Evolutionary conservation across 495 filamentous ascomycete genomes (phyloP).

Genomic region (Hypoxylon cercidicola): DNA sequence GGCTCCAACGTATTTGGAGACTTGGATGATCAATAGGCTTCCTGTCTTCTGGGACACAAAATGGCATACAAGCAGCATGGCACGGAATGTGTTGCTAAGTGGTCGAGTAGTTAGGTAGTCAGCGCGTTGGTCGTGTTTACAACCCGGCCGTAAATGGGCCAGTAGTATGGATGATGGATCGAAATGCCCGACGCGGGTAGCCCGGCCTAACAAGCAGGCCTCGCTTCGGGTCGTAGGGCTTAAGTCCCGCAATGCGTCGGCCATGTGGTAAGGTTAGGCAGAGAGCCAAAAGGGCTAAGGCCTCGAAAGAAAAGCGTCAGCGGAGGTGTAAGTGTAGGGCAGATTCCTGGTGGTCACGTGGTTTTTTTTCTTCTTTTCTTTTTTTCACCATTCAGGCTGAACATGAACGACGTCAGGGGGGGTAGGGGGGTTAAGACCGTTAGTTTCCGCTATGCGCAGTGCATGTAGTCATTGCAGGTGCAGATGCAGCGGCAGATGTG

Average conservation of each 20-base stretch:
- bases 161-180: constrained; percentile 19
- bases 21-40: constrained; percentile 6
- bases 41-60: constrained; percentile 4
- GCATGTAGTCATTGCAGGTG: constrained; percentile 1
- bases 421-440: background rate
- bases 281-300: constrained; percentile 30
- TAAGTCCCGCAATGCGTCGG: constrained; percentile 35
- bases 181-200: constrained; percentile 28
- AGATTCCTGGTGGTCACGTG: constrained; percentile 26
- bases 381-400: constrained; percentile 14
- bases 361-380: background rate
- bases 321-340: constrained; percentile 32
- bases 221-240: constrained; percentile 13
- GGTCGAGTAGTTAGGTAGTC: constrained; percentile 9
- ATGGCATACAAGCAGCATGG: constrained; percentile 11
- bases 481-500: constrained; percentile 11
- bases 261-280: constrained; percentile 39
- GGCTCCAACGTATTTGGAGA: constrained; percentile 14
- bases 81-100: constrained; percentile 12
- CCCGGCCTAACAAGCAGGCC: constrained; percentile 26
- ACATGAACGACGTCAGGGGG: background rate
- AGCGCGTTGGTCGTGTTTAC: constrained; percentile 28
- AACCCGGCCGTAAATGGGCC: constrained; percentile 38
- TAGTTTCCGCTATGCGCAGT: constrained; percentile 10
- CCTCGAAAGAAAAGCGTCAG: constrained; percentile 30